Base-by-base conservation (phyloP, 2,329 filamentous ascomycete genomes). In the Dactylonectria estremocensis region DNA sequence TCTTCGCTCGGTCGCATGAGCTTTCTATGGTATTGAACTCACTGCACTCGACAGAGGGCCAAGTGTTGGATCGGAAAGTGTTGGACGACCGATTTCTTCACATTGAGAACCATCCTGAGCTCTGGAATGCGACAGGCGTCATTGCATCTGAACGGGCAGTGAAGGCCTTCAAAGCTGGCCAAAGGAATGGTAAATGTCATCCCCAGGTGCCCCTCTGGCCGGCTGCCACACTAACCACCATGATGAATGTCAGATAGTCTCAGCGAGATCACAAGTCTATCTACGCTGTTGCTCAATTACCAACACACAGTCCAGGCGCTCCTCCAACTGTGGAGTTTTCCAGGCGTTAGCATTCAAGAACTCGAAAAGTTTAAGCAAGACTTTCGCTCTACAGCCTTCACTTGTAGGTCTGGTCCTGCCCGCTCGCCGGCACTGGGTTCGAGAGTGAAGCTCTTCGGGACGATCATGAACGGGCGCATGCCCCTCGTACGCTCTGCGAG, bases 401-500 rank as follows among this genome's bases (percentile, higher is more conserved):
- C 69, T 0, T 71, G 67, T 14, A 49, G 72, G 11, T 76, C 0
- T 24, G 33, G 9, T 67, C 50, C 0, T 79, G 76, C 40, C 67
- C 70, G 2, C 20, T 52, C 5, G 69, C 72, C 2, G 56, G 61
- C 0, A 1, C 66, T 0, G 74, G 77, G 0, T 77, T 78, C 22
- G 66, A 72, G 1, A 43, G 33, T 1, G n/a, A 68, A 16, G 8
- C 22, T 16, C 37, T 40, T 40, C 37, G 37, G 5, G n/a, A 22
- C 3, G 14, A 55, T 1, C 59, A 62, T 37, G 59, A 62, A n/a
- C n/a, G n/a, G n/a, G n/a, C n/a, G n/a, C n/a, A n/a, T n/a, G n/a
- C n/a, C n/a, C n/a, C n/a, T n/a, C n/a, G n/a, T n/a, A n/a, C n/a
- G n/a, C n/a, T n/a, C n/a, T n/a, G 13, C 28, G 1, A 24, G 35